Base-by-base conservation (phyloP, 345 rosid species). In the Citrus inodora region DNA sequence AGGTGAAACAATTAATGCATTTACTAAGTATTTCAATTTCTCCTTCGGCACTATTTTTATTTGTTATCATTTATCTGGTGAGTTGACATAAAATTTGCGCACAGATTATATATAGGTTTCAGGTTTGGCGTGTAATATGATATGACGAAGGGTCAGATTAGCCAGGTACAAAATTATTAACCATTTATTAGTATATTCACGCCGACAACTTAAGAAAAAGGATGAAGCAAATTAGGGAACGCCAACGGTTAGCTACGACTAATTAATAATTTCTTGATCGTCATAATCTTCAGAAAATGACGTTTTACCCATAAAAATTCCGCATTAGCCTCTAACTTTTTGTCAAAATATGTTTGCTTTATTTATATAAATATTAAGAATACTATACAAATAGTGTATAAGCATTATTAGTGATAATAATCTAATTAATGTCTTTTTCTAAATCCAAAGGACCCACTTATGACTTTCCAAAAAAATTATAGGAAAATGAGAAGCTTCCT, bases 271-370 rank as follows among this genome's bases (percentile, higher is more conserved):
- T 67, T 59, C 64, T 32, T 58, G 1, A 40, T 28, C n/a, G 67
- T 70, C 56, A 24, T 69, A 82, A 70, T 74, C 48, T 38, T 19
- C n/a, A 8, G 87, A 90, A 85, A 91, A 82, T 62, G 91, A 90
- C 87, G 77, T 79, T 74, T 74, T 77, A 87, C 85, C 90, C 78
- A 80, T 22, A 61, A 51, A 74, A 55, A 40, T 64, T 55, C 51
- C 69, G 80, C 85, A 74, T 37, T 67, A 71, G 78, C 74, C 62
- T 68, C 40, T 24, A 30, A 22, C 53, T 55, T 80, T 78, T 28
- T 13, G 78, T 17, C 78, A 62, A 66, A 72, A 67, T 80, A 81
- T 75, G 85, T 68, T 82, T 82, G 58, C 58, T 53, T 53, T 53
- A 53, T 17, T 17, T 53, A 53, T 53, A 53, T 51, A 51, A 16